Conservation (phyloP, 768 basidiomycete genomes). For the Leccinum barrowsii region DNA sequence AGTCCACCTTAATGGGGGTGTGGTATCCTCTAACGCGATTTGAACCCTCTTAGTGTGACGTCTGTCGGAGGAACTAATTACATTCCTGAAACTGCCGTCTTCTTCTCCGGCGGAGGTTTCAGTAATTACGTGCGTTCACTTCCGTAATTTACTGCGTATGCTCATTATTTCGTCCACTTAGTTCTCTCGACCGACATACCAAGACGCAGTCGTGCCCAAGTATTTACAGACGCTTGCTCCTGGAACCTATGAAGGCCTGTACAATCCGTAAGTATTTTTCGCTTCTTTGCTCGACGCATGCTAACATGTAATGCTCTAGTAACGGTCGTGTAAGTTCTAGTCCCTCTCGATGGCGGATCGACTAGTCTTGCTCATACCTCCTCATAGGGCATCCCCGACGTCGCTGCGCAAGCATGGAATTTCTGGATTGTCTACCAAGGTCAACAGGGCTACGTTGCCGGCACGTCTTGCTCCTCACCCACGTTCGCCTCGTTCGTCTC, state of each 20-base stretch:
- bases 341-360: not conserved
- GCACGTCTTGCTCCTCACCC: conserved; percentile 66
- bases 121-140: conserved; percentile 52
- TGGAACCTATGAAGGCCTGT: conserved; percentile 54
- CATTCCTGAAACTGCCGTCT: conserved; percentile 57
- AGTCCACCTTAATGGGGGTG: conserved; percentile 1
- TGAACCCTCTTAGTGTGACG: conserved; percentile 50
- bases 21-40: not conserved
- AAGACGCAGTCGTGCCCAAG: conserved; percentile 39
- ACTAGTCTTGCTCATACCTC: not conserved
- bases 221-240: conserved; percentile 46
- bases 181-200: conserved; percentile 57
- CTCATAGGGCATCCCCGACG: conserved; percentile 57
- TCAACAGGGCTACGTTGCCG: conserved; percentile 38
- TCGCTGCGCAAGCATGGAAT: conserved; percentile 52
- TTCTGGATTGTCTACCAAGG: conserved; percentile 51
- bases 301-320: conserved; percentile 25
- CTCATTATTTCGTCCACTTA: conserved; percentile 16
- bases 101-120: conserved; percentile 73
- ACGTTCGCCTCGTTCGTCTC: conserved; percentile 62
- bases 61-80: conserved; percentile 62
- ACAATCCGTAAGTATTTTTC: conserved; percentile 45
- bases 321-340: conserved; percentile 47
- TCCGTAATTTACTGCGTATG: not conserved
- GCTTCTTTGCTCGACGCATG: not conserved